These are phyloP conservation scores for Ceratopteris richardii DNA, from an alignment of 75 land plant species.

Conservation along the genomic window DNA sequence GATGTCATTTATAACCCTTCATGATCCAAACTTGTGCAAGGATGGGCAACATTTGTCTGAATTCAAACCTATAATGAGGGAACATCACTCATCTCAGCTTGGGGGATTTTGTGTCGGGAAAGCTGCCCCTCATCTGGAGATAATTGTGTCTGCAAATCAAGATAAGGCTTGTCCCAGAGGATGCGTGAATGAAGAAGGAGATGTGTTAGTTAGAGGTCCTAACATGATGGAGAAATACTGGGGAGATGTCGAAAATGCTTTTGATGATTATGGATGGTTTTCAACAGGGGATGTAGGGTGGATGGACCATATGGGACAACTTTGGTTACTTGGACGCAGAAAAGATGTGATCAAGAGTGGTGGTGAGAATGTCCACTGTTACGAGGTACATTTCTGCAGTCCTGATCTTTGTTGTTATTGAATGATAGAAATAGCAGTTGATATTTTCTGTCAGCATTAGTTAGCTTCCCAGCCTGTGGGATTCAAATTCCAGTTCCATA, in stretches of 20 bases:
- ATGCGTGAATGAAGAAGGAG: conserved; percentile 30
- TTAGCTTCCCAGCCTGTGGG: too few relatives aligned
- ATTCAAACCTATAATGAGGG: too few relatives aligned
- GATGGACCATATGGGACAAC: conserved; percentile 54
- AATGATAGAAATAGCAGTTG: too few relatives aligned
- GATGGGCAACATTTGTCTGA: background rate
- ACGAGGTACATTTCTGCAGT: conserved; percentile 50
- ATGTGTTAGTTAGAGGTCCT: conserved; percentile 69
- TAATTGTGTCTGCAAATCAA: conserved; percentile 18
- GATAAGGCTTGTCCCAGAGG: background rate
- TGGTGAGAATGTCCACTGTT: conserved; percentile 89
- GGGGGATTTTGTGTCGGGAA: conserved; percentile 76
- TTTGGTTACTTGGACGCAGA: conserved; percentile 81
- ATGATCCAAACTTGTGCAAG: conserved; percentile 25
- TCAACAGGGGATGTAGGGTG: conserved; percentile 87
- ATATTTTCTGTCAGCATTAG: too few relatives aligned
- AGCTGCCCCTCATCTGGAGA: conserved; percentile 82
- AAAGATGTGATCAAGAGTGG: conserved; percentile 84
- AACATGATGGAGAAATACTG: conserved; percentile 89
- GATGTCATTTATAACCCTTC: conserved; percentile 53
- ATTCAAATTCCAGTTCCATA: too few relatives aligned
- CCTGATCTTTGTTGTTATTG: too few relatives aligned
- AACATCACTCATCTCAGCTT: conserved; percentile 5
- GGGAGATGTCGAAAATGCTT: conserved; percentile 24
- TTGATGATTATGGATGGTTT: conserved; percentile 45